Percentiles rank a stretch among this genome's conserved stretches.
Evolutionary conservation across 805 yeast genomes (phyloP).

Genomic region (Wickerhamiella australiensis): DNA sequence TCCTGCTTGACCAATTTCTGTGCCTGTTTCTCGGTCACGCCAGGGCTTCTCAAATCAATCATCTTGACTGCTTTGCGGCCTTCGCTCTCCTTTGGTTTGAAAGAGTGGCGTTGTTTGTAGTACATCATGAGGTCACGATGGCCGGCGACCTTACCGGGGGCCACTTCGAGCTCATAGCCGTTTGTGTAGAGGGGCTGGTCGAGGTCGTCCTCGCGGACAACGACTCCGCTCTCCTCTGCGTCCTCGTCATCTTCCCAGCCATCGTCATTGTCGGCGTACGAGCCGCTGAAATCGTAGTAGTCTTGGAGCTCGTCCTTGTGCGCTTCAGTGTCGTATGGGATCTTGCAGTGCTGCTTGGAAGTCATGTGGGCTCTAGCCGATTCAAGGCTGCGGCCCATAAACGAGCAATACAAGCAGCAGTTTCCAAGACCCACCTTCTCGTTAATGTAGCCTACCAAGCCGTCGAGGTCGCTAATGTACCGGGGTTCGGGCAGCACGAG

Average conservation of each 20-base stretch:
- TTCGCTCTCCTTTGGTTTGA: conserved; percentile 42
- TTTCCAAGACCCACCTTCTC: conserved; percentile 76
- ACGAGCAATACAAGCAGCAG: conserved; percentile 69
- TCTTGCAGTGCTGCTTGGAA: conserved; percentile 72
- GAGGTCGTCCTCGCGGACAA: conserved; percentile 21
- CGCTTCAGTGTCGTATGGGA: conserved; percentile 75
- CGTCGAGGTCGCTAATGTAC: conserved; percentile 54
- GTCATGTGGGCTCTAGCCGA: conserved; percentile 83
- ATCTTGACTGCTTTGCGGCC: conserved; percentile 52
- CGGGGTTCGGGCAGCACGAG: conserved; percentile 74
- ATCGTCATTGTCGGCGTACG: conserved; percentile 35
- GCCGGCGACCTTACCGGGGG: conserved; percentile 68
- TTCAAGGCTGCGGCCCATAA: conserved; percentile 72
- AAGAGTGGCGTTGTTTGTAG: conserved; percentile 51
- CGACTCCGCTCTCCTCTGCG: conserved; percentile 22
- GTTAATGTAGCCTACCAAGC: conserved; percentile 61
- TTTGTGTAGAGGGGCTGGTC: conserved; percentile 37
- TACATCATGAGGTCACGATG: conserved; percentile 66
- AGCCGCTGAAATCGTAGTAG: conserved; percentile 71
- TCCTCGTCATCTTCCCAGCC: conserved; percentile 32
- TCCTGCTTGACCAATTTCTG: conserved; percentile 42
- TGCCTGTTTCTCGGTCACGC: conserved; percentile 23
- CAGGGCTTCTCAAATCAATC: conserved; percentile 49
- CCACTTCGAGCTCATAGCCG: conserved; percentile 60
- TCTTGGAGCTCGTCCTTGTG: conserved; percentile 65